Percentiles rank a stretch among this genome's conserved stretches.
These are phyloP conservation scores for Pichia sp. DNA, from an alignment of 1,139 yeast species.

Conservation along the genomic window DNA sequence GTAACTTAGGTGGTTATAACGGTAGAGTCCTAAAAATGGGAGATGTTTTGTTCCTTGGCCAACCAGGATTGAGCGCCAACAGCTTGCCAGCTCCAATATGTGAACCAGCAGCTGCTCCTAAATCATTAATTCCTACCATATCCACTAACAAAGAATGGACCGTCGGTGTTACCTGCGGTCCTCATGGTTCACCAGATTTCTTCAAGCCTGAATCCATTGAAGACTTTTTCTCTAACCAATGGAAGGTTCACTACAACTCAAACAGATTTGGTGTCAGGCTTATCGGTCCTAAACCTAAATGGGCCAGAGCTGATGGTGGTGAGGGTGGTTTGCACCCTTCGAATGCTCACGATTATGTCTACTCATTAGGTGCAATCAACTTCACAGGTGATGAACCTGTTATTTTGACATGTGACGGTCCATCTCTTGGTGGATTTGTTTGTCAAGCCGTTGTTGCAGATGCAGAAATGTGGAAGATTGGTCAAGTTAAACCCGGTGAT, in stretches of 20 bases:
- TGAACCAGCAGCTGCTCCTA: slow-evolving; percentile 56
- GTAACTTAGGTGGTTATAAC: slow-evolving; percentile 90
- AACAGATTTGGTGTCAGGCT: slow-evolving; percentile 93
- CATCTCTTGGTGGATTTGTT: slow-evolving; percentile 94
- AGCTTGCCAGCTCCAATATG: slow-evolving; percentile 67
- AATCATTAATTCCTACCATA: slow-evolving; percentile 55
- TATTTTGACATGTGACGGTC: slow-evolving; percentile 93
- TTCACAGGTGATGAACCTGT: slow-evolving; percentile 99
- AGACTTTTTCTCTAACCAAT: slow-evolving; percentile 67
- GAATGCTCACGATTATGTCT: slow-evolving; percentile 95
- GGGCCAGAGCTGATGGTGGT: slow-evolving; percentile 98
- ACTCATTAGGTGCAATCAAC: slow-evolving; percentile 92
- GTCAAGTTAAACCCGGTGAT: slow-evolving; percentile 96
- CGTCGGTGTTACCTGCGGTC: slow-evolving; percentile 93
- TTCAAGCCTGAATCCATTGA: slow-evolving; percentile 71
- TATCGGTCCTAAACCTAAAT: slow-evolving; percentile 91
- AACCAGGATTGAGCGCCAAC: slow-evolving; percentile 64
- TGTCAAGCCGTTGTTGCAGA: slow-evolving; percentile 94
- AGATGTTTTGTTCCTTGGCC: slow-evolving; percentile 83
- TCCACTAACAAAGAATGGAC: slow-evolving; percentile 58
- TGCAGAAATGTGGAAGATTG: slow-evolving; percentile 97
- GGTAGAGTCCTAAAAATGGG: slow-evolving; percentile 90
- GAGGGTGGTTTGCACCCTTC: slow-evolving; percentile 98
- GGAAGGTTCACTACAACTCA: slow-evolving; percentile 97
- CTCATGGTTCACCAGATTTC: slow-evolving; percentile 96